Evolutionary conservation across 805 yeast species (phyloP).

Genomic region (Saccharomyces kudriavzevii): DNA sequence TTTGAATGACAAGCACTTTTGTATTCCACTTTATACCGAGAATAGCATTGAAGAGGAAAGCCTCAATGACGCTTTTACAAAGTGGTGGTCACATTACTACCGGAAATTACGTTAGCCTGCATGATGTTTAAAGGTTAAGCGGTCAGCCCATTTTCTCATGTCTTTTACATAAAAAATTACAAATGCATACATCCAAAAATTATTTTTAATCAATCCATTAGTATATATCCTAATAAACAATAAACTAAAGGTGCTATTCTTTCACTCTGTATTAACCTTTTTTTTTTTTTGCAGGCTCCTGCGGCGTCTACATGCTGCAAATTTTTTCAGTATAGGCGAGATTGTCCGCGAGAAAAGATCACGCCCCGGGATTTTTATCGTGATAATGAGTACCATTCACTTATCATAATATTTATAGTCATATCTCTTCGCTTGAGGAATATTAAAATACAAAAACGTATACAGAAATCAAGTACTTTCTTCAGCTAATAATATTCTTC

Average conservation of each 20-base stretch:
- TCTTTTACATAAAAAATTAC: neutral
- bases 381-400: neutral
- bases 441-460: neutral
- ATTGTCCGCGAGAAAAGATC: neutral
- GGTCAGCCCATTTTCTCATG: neutral
- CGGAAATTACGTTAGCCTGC: conserved; percentile 11
- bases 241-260: neutral
- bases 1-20: conserved; percentile 14
- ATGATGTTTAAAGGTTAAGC: neutral
- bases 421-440: neutral
- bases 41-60: conserved; percentile 11
- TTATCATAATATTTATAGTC: neutral
- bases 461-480: neutral
- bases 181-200: neutral
- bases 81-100: conserved; percentile 26
- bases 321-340: neutral
- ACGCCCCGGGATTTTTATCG: neutral
- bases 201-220: neutral
- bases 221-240: neutral
- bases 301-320: neutral
- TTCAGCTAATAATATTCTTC: neutral
- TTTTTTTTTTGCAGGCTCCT: neutral
- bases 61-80: conserved; percentile 17
- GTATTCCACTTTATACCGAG: conserved; percentile 19
- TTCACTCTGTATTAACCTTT: neutral